Evolutionary conservation across 2,329 filamentous ascomycete species (phyloP).

Genomic region (Verticillium isaacii): DNA sequence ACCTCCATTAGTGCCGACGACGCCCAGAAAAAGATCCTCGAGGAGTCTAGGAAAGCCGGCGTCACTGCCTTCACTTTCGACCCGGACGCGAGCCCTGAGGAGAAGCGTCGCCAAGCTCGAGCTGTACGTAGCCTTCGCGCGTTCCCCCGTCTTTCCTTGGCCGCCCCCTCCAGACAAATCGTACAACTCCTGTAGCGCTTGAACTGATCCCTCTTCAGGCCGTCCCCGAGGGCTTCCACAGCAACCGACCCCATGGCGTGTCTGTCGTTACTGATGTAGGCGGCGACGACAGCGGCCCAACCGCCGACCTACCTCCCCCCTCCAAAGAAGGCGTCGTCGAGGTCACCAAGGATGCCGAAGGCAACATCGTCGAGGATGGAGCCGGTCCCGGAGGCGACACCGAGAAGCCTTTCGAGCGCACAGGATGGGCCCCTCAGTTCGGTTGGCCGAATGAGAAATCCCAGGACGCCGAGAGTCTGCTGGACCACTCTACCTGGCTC

Average conservation of each 20-base stretch:
- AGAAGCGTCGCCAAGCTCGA: slow-evolving; percentile 77
- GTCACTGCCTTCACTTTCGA: slow-evolving; percentile 80
- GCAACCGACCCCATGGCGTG: slow-evolving; percentile 56
- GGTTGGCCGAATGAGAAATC: slow-evolving; percentile 60
- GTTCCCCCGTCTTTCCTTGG: not conserved
- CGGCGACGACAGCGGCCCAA: slow-evolving; percentile 62
- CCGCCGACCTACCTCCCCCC: slow-evolving; percentile 74
- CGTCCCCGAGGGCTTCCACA: slow-evolving; percentile 60
- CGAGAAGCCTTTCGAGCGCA: slow-evolving; percentile 41
- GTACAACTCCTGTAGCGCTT: not conserved
- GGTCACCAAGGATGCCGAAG: slow-evolving; percentile 42
- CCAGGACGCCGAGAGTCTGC: slow-evolving; percentile 60
- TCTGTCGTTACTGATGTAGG: slow-evolving; percentile 71
- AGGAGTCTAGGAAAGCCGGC: slow-evolving; percentile 75
- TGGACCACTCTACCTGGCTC: slow-evolving; percentile 84
- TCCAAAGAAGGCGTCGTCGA: slow-evolving; percentile 65
- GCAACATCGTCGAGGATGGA: slow-evolving; percentile 41
- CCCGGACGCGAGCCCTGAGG: slow-evolving; percentile 73
- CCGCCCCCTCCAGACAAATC: slow-evolving; percentile 7
- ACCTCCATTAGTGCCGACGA: slow-evolving; percentile 63
- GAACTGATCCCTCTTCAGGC: slow-evolving; percentile 34
- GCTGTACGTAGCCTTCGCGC: slow-evolving; percentile 55
- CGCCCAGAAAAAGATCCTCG: slow-evolving; percentile 68
- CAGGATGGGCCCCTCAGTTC: slow-evolving; percentile 87
- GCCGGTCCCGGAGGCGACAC: slow-evolving; percentile 36